A percentile compares a stretch with the other conserved stretches of the same genome.
Conservation (phyloP, 352 stramenopile genomes). For the Phytophthora colocasiae region DNA sequence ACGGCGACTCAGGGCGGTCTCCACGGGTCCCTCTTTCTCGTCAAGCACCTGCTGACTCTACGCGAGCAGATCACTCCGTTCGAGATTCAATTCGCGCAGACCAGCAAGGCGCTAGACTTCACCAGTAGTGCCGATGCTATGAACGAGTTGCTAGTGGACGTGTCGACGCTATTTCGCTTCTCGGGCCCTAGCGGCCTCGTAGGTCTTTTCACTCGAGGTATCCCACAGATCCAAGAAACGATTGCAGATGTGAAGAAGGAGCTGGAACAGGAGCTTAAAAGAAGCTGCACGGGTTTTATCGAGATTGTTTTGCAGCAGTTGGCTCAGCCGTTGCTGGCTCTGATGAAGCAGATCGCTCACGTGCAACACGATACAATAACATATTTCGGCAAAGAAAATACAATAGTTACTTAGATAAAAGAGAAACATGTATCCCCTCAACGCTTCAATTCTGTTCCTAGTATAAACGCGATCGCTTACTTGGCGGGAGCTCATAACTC, state of each 20-base stretch:
- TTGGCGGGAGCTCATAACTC: too few relatives aligned
- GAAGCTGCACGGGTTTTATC: slow-evolving; percentile 83
- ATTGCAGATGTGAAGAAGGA: slow-evolving; percentile 85
- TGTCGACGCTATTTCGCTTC: slow-evolving; percentile 70
- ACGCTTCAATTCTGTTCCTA: too few relatives aligned
- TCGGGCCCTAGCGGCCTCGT: slow-evolving; percentile 67
- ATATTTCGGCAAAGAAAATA: too few relatives aligned
- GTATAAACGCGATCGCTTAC: too few relatives aligned
- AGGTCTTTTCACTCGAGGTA: slow-evolving; percentile 68
- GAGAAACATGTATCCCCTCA: too few relatives aligned
- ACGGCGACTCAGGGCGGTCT: slow-evolving; percentile 54
- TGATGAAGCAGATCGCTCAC: slow-evolving; percentile 76
- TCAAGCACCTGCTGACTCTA: slow-evolving; percentile 85
- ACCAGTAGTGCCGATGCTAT: slow-evolving; percentile 79
- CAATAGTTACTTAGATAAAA: too few relatives aligned
- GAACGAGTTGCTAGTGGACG: slow-evolving; percentile 71
- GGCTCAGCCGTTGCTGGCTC: slow-evolving; percentile 54
- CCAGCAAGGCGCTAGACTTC: slow-evolving; percentile 79
- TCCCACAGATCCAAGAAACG: slow-evolving; percentile 81
- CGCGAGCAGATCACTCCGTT: slow-evolving; percentile 89
- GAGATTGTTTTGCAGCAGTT: slow-evolving; percentile 74
- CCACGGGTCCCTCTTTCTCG: slow-evolving; percentile 78
- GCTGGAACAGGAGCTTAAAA: slow-evolving; percentile 80
- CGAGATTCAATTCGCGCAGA: slow-evolving; percentile 81
- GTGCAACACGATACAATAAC: too few relatives aligned